Base-by-base conservation (phyloP, 768 basidiomycete genomes). In the Mycena amicta region DNA sequence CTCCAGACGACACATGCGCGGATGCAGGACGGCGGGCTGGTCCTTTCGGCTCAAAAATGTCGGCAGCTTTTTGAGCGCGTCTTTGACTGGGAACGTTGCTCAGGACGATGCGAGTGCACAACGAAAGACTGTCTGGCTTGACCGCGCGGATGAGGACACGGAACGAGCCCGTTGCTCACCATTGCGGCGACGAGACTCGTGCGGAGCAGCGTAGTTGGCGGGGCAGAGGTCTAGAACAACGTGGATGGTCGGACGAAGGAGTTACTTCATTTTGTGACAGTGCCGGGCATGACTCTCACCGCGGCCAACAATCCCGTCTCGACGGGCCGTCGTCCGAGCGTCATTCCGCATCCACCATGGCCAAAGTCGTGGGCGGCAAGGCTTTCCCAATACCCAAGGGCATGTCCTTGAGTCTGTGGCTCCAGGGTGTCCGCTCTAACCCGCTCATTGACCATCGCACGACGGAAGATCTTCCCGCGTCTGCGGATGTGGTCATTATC, bases 101-200 rank as follows among this genome's bases (percentile, higher is more conserved):
- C 52, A 55, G 25, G 56, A 53, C 54, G 26, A 13, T 23, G 30
- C 20, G 20, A 37, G 82, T 77, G 68, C 90, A 93, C 1, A 92
- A 71, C 3, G 78, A 76, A 67, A 90, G 92, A 63, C 27, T 85
- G 71, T 64, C 87, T 87, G 0, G 88, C 85, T 66, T 92, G 89
- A 29, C 92, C 90, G 84, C 79, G 20, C 79, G 81, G 53, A 91
- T 82, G 5, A 90, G 76, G 0, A 73, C 81, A 5, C 86, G 79
- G 30, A 92, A 78, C 2, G 83, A 0, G 87, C 88, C 27, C 90
- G 84, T 71, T 92, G 89, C 66, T 91, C 90, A 20, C 90, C 89
- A 63, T 89, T 91, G 55, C 88, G 81, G 26, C 88, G 75, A 22
- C 89, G 82, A 16, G 88, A 85, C 63, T 89, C 90, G 60, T 88